Percentiles rank a stretch among this genome's conserved stretches.
Conservation (phyloP, 352 stramenopile species). For the Salisapilia sapeloensis region DNA sequence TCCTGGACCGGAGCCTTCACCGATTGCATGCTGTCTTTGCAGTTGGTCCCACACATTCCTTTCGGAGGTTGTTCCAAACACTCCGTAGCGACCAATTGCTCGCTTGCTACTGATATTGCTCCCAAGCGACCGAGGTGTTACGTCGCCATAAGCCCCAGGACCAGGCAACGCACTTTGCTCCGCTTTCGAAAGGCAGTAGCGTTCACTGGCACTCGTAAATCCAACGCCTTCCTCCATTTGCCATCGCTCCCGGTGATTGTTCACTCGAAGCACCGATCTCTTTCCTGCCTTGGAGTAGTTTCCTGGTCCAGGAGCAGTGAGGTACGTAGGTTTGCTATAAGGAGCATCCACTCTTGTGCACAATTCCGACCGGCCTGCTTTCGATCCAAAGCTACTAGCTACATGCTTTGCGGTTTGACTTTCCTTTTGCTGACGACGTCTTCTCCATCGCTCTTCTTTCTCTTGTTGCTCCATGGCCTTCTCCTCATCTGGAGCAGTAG, state of each 20-base stretch:
- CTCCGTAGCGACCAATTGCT: constrained; percentile 35
- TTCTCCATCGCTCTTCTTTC: constrained; percentile 26
- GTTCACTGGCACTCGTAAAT: constrained; percentile 48
- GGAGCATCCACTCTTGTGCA: constrained; percentile 33
- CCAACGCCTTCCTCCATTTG: constrained; percentile 18
- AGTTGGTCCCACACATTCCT: constrained; percentile 49
- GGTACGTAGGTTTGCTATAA: constrained; percentile 38
- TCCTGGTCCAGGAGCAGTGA: constrained; percentile 32
- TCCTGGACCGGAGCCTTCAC: too few relatives aligned
- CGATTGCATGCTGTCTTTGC: too few relatives aligned
- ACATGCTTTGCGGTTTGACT: constrained; percentile 8
- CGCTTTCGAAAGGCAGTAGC: constrained; percentile 28
- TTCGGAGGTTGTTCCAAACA: constrained; percentile 61
- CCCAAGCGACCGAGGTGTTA: constrained; percentile 44
- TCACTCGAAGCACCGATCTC: constrained; percentile 1
- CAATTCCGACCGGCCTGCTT: constrained; percentile 28
- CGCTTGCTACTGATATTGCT: constrained; percentile 23
- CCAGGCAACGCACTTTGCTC: constrained; percentile 18
- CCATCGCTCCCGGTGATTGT: constrained; percentile 3
- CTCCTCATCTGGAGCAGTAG: constrained; percentile 27
- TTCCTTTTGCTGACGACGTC: constrained; percentile 10
- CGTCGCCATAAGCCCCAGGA: constrained; percentile 34
- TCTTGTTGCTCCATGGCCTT: constrained; percentile 36
- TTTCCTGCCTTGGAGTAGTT: constrained; percentile 15
- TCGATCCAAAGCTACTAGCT: constrained; percentile 57